Percentiles rank a stretch among this genome's conserved stretches.
Evolutionary conservation across 164 flowering plant species (phyloP).

Genomic region (Akebia trifoliata): DNA sequence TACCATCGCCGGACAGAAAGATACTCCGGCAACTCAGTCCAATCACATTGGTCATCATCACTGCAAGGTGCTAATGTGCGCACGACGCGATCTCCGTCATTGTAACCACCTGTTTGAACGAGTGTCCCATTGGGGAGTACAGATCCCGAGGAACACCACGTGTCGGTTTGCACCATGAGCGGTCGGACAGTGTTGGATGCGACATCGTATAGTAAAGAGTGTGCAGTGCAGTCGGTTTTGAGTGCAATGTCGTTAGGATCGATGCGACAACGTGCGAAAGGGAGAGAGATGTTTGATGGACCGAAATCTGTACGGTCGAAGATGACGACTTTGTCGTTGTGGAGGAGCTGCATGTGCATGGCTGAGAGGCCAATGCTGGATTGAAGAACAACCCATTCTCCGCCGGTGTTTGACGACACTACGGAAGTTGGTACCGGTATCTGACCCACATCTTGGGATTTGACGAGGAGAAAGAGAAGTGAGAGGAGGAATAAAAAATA

Average conservation of each 20-base stretch:
- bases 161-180: conserved; percentile 56
- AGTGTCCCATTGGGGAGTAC: conserved; percentile 49
- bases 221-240: conserved; percentile 69
- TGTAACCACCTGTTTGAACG: conserved; percentile 80
- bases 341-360: conserved; percentile 79
- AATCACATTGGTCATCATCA: conserved; percentile 45
- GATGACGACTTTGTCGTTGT: conserved; percentile 46
- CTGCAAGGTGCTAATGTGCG: conserved; percentile 51
- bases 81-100: conserved; percentile 47
- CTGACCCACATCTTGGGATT: too few species aligned
- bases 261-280: conserved; percentile 42
- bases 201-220: conserved; percentile 64
- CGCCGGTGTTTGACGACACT: neutral
- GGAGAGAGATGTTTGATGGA: conserved; percentile 56
- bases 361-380: conserved; percentile 61
- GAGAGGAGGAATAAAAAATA: neutral
- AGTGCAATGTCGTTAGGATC: conserved; percentile 28
- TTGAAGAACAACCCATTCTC: conserved; percentile 24
- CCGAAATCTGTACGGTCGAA: conserved; percentile 82
- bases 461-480: too few species aligned
- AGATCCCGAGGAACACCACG: conserved; percentile 92
- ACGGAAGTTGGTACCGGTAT: neutral
- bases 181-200: conserved; percentile 58
- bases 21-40: conserved; percentile 44
- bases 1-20: conserved; percentile 66